phyloP scores from a whole-genome alignment of 306 rosid genomes.

The Fagus sylvatica region DNA sequence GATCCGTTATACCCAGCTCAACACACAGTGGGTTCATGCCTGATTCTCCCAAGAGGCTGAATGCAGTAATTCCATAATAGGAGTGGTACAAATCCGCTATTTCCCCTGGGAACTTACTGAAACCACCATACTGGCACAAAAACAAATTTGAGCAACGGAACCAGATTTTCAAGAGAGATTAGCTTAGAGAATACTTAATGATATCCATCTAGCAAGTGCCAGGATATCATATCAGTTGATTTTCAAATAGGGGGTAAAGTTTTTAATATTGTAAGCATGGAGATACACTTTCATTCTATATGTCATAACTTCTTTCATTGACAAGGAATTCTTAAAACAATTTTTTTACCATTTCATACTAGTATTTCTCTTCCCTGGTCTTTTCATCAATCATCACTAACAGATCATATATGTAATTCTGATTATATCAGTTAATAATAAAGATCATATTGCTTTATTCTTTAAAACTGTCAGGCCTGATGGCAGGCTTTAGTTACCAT shows the following conservation, averaged over 20 bases:
- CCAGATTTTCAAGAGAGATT: constrained; percentile 21
- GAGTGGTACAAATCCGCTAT: constrained; percentile 82
- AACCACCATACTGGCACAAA: constrained; percentile 76
- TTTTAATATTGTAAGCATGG: neutral
- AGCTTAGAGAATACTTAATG: neutral
- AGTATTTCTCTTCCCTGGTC: neutral
- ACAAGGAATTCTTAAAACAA: neutral
- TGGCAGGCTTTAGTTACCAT: neutral
- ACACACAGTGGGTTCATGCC: constrained; percentile 56
- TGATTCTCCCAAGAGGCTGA: constrained; percentile 82
- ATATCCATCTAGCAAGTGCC: neutral
- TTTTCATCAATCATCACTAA: too few species aligned
- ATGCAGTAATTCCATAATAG: constrained; percentile 75
- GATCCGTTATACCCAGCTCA: constrained; percentile 64
- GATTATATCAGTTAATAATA: neutral
- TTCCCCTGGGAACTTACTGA: constrained; percentile 72
- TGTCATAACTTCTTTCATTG: neutral
- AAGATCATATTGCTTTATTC: neutral
- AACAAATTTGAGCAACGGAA: constrained; percentile 28
- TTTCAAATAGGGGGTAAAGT: neutral
- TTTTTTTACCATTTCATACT: neutral
- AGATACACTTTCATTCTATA: neutral
- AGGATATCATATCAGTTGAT: neutral
- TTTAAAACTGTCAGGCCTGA: neutral
- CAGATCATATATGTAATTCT: neutral